A percentile compares a stretch with the other conserved stretches of the same genome.
Evolutionary conservation across 805 yeast genomes (phyloP).

Genomic region (Spencermartinsiella europaea): DNA sequence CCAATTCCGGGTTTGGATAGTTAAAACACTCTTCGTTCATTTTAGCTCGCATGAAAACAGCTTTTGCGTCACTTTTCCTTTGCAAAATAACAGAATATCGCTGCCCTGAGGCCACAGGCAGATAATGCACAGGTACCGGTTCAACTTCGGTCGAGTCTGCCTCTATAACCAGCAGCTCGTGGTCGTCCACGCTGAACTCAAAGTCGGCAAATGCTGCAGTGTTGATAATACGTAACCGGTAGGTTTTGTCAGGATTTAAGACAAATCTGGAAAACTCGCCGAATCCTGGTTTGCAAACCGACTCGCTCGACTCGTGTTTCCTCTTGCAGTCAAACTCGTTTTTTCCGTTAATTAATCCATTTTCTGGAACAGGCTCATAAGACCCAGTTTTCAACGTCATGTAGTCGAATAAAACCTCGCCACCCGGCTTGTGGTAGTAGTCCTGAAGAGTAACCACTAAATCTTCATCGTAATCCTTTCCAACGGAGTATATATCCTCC

Average conservation of each 20-base stretch:
- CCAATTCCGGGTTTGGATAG: conserved; percentile 39
- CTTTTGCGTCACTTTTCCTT: not conserved
- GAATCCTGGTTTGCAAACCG: conserved; percentile 8
- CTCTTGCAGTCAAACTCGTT: conserved; percentile 27
- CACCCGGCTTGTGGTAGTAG: conserved; percentile 35
- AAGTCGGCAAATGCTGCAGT: conserved; percentile 29
- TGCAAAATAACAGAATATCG: conserved; percentile 39
- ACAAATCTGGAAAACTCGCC: conserved; percentile 7
- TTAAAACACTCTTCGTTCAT: conserved; percentile 54
- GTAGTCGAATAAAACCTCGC: conserved; percentile 33
- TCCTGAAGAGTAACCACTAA: conserved; percentile 38
- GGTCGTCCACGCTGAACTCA: conserved; percentile 26
- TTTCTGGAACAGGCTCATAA: conserved; percentile 35
- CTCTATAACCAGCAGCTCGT: conserved; percentile 27
- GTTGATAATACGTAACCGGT: conserved; percentile 26
- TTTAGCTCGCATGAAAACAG: conserved; percentile 13
- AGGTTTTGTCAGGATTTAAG: conserved; percentile 12
- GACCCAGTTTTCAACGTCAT: conserved; percentile 38
- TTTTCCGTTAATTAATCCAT: conserved; percentile 40
- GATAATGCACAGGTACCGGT: conserved; percentile 19
- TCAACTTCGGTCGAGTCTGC: conserved; percentile 28
- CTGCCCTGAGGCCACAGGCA: conserved; percentile 62
- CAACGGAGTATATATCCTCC: conserved; percentile 26
- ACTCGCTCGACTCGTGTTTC: conserved; percentile 12
- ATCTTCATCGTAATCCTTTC: conserved; percentile 28